A percentile compares a stretch with the other conserved stretches of the same genome.
Conservation (phyloP, 495 filamentous ascomycete species). For the Annulohypoxylon bovei region DNA sequence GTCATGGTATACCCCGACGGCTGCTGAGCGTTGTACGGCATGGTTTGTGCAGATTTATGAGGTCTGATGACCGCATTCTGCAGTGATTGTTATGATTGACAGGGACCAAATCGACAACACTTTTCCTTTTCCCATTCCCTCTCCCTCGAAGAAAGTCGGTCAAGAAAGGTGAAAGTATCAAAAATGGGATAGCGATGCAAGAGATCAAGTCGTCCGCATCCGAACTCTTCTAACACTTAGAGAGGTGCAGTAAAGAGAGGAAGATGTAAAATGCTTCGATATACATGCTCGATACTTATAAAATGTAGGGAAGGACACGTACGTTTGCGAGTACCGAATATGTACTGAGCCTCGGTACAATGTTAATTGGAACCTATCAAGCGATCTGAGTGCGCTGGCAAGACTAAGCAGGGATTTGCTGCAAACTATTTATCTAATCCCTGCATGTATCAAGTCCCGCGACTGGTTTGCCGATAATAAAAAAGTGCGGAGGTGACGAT, state of each 20-base stretch:
- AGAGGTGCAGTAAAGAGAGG: neutral
- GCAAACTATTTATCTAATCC: constrained; percentile 40
- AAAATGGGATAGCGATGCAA: constrained; percentile 6
- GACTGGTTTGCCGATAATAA: constrained; percentile 30
- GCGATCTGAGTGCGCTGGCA: constrained; percentile 37
- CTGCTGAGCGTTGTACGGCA: constrained; percentile 21
- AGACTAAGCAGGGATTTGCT: constrained; percentile 32
- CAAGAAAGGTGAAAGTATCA: constrained; percentile 18
- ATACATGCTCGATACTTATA: neutral
- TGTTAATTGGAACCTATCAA: constrained; percentile 17
- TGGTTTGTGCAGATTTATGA: constrained; percentile 30
- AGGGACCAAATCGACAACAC: constrained; percentile 25
- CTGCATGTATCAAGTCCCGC: constrained; percentile 38
- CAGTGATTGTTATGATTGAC: constrained; percentile 33
- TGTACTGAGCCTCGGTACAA: constrained; percentile 24
- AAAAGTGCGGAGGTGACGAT: constrained; percentile 30
- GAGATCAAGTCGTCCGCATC: neutral
- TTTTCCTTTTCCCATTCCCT: neutral
- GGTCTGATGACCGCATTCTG: constrained; percentile 41
- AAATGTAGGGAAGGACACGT: neutral
- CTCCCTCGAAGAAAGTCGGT: constrained; percentile 36
- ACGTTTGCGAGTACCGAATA: neutral
- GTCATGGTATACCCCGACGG: constrained; percentile 9
- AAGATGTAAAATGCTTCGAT: neutral
- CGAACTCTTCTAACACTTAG: neutral